Evolutionary conservation across 495 filamentous ascomycete genomes (phyloP).

Genomic region (Penicillium cataractarum): DNA sequence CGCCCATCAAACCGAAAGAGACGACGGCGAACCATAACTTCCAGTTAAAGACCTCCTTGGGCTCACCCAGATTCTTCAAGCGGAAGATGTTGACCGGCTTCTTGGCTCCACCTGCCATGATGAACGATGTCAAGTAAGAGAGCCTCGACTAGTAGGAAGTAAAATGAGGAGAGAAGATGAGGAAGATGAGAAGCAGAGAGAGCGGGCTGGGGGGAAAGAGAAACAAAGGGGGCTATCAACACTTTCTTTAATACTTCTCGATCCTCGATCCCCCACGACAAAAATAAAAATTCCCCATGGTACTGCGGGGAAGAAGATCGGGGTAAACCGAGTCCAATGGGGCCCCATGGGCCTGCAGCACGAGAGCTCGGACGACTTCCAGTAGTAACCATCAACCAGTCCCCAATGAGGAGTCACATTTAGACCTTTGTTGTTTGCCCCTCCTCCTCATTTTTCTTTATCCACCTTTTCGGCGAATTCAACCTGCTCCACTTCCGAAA

Average conservation of each 20-base stretch:
- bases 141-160: not conserved
- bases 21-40: constrained; percentile 66
- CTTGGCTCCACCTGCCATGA: constrained; percentile 62
- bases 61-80: constrained; percentile 56
- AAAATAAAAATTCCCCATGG: not conserved
- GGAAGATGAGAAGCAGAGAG: not conserved
- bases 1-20: constrained; percentile 70
- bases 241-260: constrained; percentile 12
- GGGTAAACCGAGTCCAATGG: constrained; percentile 4
- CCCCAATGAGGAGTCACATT: not conserved
- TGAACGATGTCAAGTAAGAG: not conserved
- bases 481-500: not conserved
- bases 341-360: not conserved
- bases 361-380: not conserved
- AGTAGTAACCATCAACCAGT: not conserved
- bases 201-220: not conserved
- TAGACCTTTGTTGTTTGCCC: not conserved
- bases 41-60: constrained; percentile 65
- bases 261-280: constrained; percentile 17
- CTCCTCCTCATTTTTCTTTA: not conserved
- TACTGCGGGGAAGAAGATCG: constrained; percentile 20
- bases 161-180: not conserved
- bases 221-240: not conserved
- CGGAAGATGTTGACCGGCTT: constrained; percentile 70
- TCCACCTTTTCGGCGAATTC: not conserved